phyloP scores from a whole-genome alignment of 345 rosid genomes.

The Citrus trifoliata region DNA sequence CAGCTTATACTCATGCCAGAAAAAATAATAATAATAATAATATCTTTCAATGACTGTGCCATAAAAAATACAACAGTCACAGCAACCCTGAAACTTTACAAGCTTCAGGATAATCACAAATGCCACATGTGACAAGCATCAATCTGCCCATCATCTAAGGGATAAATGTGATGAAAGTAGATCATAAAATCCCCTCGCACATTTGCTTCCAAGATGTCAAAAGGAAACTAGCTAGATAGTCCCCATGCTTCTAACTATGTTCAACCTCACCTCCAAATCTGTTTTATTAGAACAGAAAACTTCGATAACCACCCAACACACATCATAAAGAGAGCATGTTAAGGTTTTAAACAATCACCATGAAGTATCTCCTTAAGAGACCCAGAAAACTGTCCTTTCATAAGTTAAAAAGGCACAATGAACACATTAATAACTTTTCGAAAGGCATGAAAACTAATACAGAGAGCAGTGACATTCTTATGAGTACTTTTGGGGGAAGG shows the following conservation, averaged over 20 bases:
- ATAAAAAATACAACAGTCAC: neutral
- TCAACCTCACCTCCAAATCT: neutral
- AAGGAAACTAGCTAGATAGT: neutral
- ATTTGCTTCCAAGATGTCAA: neutral
- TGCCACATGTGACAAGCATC: neutral
- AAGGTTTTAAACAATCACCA: neutral
- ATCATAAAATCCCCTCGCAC: neutral
- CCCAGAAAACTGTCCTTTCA: neutral
- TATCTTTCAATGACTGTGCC: neutral
- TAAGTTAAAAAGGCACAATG: neutral
- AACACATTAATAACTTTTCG: neutral
- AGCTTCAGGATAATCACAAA: neutral
- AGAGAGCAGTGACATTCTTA: neutral
- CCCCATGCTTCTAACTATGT: neutral
- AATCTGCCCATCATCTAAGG: neutral
- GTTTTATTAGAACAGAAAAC: neutral
- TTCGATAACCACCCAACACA: neutral
- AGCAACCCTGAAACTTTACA: neutral
- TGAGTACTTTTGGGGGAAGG: neutral
- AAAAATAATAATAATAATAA: neutral
- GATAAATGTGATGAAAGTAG: neutral
- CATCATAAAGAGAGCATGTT: neutral
- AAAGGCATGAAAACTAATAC: neutral
- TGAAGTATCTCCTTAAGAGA: neutral
- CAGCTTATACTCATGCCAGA: neutral